Evolutionary conservation across 192 early-diverging fungal genomes (phyloP).

Genomic region (Coemansia sp.): DNA sequence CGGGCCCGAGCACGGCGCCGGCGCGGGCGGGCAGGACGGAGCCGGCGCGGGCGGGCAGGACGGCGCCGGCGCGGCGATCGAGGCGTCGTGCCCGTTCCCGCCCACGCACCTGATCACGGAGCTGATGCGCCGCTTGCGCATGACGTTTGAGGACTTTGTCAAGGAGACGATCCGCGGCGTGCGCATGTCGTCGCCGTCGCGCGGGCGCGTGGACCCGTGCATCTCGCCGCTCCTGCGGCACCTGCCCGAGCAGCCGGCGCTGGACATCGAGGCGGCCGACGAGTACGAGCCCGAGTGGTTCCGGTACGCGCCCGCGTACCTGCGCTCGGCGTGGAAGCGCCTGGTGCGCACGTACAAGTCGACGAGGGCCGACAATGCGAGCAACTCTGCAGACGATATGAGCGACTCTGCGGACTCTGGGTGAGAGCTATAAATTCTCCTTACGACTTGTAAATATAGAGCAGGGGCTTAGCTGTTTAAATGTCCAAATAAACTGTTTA

Average conservation of each 20-base stretch:
- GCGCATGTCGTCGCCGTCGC: conserved; percentile 36
- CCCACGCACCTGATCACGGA: conserved; percentile 37
- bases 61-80: conserved; percentile 6
- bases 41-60: neutral
- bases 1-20: too few species aligned
- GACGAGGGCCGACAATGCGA: neutral
- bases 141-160: conserved; percentile 49
- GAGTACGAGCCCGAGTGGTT: conserved; percentile 48
- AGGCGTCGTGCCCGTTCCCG: conserved; percentile 42
- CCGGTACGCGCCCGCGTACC: conserved; percentile 44
- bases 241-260: conserved; percentile 32
- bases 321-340: conserved; percentile 50
- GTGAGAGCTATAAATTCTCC: too few species aligned
- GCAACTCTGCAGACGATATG: too few species aligned
- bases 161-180: conserved; percentile 45
- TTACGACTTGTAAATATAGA: too few species aligned
- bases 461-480: too few species aligned
- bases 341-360: conserved; percentile 38
- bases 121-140: conserved; percentile 45
- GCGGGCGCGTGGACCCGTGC: conserved; percentile 37
- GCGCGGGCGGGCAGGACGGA: neutral
- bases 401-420: too few species aligned
- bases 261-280: conserved; percentile 10
- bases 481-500: too few species aligned
- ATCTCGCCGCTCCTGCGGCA: conserved; percentile 48